Evolutionary conservation across 116 monocot species (phyloP), one percentile per base, ranked within the genome.

Genomic region (Phalaenopsis hybrid): DNA sequence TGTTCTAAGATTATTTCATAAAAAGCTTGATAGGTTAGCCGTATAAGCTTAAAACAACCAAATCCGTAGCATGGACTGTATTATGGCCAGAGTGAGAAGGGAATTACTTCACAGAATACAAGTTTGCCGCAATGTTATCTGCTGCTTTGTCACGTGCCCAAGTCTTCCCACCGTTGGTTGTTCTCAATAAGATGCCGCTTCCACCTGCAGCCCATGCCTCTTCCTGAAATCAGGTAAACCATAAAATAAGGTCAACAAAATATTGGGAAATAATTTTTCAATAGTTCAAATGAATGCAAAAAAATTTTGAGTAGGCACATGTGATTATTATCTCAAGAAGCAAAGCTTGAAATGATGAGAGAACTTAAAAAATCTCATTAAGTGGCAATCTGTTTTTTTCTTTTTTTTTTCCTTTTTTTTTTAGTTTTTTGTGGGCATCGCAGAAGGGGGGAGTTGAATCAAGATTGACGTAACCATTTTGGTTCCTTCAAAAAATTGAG

Each of bases 151-250:
- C 95, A 69, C 97, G 92, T 37, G 83, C 85, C 97, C 97, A 98
- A 44, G 76, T 88, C 86, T 89, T 97, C 11, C 97, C 97, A 13
- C 97, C 97, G 76, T 97, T 94, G 76, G 81, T 90, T 37, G 94
- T 92, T 85, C 94, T 92, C 59, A 94, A 67, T 50, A 97, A 79
- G 45, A 94, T 80, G 15, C 97, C 97, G 86, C 97, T 94, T 34
- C 95, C 97, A 41, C 94, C 94, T 12, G 97, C 91, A 77, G 97
- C 95, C 97, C 97, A 98, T 78, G 95, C 95, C 89, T 98, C 97
- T 58, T 98, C 90, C 97, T 98, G 87, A 48, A 13, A 77, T 84
- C 41, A 55, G 75, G 21, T 75, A 18, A 75, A 73, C 73, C 41
- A 15, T 73, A 37, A 37, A 65, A 1, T 15, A 28, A 65, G 25